Evolutionary conservation across 176 grass and related monocot genomes (phyloP).

Genomic region (Avena sativa): DNA sequence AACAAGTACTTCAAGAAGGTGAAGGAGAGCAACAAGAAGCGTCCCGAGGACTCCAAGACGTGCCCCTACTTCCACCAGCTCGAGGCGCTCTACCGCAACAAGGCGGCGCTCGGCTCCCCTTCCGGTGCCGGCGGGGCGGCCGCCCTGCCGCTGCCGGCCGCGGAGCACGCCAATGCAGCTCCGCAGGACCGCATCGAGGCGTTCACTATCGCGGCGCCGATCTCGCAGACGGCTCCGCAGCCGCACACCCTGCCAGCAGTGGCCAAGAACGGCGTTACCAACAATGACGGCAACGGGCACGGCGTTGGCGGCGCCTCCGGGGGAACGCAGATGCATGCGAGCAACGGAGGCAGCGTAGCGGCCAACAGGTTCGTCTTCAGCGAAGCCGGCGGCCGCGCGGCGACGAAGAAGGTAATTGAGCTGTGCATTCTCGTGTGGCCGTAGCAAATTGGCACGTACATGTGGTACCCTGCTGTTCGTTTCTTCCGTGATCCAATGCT

Average conservation of each 20-base stretch:
- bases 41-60: constrained; percentile 93
- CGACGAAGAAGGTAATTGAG: constrained; percentile 75
- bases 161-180: constrained; percentile 28
- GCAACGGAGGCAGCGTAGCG: constrained; percentile 57
- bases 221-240: constrained; percentile 52
- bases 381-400: constrained; percentile 36
- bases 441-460: constrained; percentile 51
- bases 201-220: constrained; percentile 37
- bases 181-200: constrained; percentile 27
- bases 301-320: constrained; percentile 26
- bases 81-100: constrained; percentile 91
- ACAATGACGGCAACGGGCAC: constrained; percentile 33
- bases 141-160: neutral
- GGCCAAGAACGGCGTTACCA: constrained; percentile 43
- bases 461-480: constrained; percentile 53
- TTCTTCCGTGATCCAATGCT: constrained; percentile 74
- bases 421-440: constrained; percentile 39
- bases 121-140: neutral
- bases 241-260: constrained; percentile 35
- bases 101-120: constrained; percentile 43
- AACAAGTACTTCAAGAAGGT: constrained; percentile 99
- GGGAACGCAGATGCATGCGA: constrained; percentile 49
- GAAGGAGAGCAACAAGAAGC: constrained; percentile 97
- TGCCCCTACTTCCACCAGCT: constrained; percentile 99
- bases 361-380: constrained; percentile 46